Base-by-base conservation (phyloP, 2,329 filamentous ascomycete genomes). In the Cyphellophora europaea region DNA sequence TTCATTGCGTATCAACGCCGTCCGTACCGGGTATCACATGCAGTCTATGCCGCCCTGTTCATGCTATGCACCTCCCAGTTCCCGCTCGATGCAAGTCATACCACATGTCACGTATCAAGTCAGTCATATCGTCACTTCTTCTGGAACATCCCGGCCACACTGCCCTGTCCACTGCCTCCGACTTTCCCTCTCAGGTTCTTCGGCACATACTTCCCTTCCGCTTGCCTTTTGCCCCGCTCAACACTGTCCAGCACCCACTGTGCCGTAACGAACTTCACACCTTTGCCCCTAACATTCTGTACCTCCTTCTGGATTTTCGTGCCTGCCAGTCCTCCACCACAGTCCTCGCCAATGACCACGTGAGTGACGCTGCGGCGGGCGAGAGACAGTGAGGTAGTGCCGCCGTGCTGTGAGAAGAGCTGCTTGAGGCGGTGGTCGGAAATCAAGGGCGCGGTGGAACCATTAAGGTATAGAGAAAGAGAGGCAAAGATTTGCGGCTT, bases 171-270 rank as follows among this genome's bases (percentile, higher is more conserved):
- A 46, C 67, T 72, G 0, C 71, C 56, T 5, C 75, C 77, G 33
- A 82, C 56, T 28, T 33, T 43, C 12, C 32, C 35, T 4, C 35
- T 35, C 4, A 49, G 32, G 47, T 73, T 77, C 45, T 82, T 54
- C 28, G 67, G 71, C 19, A 74, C 68, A 53, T 88, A 94, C 35
- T 73, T 67, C 17, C 77, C 71, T 60, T 95, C 88, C 0, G 82
- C 69, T 27, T 93, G 65, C 36, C 87, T 69, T 54, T 74, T 84
- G 3, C 79, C 81, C 1, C 72, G 77, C 47, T 80, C 82, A 47
- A 94, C 69, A 54, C 85, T 88, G 53, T 93, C 83, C n/a, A 93
- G 60, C 5, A 84, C 75, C 84, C 82, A 95, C 49, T 93, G 81
- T 16, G 79, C 83, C 33, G 71, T 75, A 35, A 95, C 81, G 56